Percentiles rank a stretch among this genome's conserved stretches.
Evolutionary conservation across 768 basidiomycete genomes (phyloP).

Genomic region (Lactarius hengduanensis): DNA sequence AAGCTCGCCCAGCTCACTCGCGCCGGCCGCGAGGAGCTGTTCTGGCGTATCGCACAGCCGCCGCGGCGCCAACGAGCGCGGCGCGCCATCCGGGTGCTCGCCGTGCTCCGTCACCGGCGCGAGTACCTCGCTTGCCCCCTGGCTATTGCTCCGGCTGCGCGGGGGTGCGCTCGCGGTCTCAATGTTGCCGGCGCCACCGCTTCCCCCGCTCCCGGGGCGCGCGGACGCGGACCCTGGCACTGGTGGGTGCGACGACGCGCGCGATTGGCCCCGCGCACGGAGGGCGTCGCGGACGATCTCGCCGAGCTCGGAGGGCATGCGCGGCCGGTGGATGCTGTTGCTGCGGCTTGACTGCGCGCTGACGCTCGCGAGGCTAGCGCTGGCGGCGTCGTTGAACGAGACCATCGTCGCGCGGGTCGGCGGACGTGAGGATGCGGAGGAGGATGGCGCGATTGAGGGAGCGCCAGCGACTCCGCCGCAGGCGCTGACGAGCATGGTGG

Average conservation of each 20-base stretch:
- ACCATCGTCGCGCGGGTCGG: slow-evolving; percentile 24
- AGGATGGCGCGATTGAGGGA: slow-evolving; percentile 8
- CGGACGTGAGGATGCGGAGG: slow-evolving; percentile 23
- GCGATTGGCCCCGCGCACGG: slow-evolving; percentile 11
- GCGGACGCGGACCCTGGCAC: neutral
- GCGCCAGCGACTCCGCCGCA: neutral
- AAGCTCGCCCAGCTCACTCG: slow-evolving; percentile 20
- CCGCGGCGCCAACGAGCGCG: neutral
- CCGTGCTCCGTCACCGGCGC: slow-evolving; percentile 27
- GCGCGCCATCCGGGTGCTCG: slow-evolving; percentile 6
- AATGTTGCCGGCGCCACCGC: neutral
- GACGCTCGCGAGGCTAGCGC: slow-evolving; percentile 12
- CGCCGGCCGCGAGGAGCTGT: neutral
- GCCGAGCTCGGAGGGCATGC: slow-evolving; percentile 24
- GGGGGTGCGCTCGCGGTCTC: neutral
- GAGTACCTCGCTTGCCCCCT: slow-evolving; percentile 20
- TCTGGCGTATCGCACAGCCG: slow-evolving; percentile 7
- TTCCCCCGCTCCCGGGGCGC: slow-evolving; percentile 13
- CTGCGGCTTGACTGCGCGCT: slow-evolving; percentile 23
- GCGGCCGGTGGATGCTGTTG: slow-evolving; percentile 23
- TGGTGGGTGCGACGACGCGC: neutral
- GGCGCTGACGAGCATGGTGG: slow-evolving; percentile 8
- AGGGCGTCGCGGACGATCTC: slow-evolving; percentile 23
- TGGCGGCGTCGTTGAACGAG: slow-evolving; percentile 21
- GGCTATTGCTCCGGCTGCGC: slow-evolving; percentile 26